Percentiles rank a stretch among this genome's conserved stretches.
These are phyloP conservation scores for Pleurotus pulmonarius DNA, from an alignment of 768 basidiomycete species.

Conservation along the genomic window DNA sequence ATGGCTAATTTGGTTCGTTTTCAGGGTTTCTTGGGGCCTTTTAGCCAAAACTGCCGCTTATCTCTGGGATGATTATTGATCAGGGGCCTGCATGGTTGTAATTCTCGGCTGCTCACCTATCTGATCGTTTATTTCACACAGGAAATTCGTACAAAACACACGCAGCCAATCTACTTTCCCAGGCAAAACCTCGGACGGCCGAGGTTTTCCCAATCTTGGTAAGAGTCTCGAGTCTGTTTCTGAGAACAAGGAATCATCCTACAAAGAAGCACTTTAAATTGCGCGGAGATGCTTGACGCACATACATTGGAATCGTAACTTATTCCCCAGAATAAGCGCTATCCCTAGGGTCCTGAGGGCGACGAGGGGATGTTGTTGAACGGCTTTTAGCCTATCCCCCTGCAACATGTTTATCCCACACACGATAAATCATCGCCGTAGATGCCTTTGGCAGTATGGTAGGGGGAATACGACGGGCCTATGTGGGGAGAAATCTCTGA, in stretches of 20 bases:
- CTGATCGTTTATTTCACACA: slow-evolving; percentile 1
- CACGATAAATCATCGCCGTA: neutral
- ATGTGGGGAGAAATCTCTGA: neutral
- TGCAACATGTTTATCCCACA: neutral
- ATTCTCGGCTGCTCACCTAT: slow-evolving; percentile 2
- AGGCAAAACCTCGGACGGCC: slow-evolving; percentile 24
- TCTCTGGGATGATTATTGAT: slow-evolving; percentile 8
- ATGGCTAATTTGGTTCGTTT: slow-evolving; percentile 2
- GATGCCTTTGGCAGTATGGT: neutral
- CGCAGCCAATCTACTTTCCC: slow-evolving; percentile 5
- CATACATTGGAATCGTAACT: neutral
- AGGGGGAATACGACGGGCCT: no score
- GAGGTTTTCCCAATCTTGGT: slow-evolving; percentile 23
- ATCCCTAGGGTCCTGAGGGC: neutral
- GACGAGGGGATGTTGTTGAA: neutral
- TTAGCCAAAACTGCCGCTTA: slow-evolving; percentile 7
- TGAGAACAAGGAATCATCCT: neutral
- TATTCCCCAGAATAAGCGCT: neutral
- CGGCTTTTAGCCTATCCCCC: neutral
- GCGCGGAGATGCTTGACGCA: neutral
- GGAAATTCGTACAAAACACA: neutral
- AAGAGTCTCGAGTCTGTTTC: neutral
- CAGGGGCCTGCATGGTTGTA: neutral
- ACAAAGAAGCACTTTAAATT: neutral
- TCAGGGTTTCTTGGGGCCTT: slow-evolving; percentile 4